Percentiles rank a stretch among this genome's conserved stretches.
These are phyloP conservation scores for Cutaneotrichosporon sp. DNA, from an alignment of 1,284 basidiomycete genomes.

Conservation along the genomic window DNA sequence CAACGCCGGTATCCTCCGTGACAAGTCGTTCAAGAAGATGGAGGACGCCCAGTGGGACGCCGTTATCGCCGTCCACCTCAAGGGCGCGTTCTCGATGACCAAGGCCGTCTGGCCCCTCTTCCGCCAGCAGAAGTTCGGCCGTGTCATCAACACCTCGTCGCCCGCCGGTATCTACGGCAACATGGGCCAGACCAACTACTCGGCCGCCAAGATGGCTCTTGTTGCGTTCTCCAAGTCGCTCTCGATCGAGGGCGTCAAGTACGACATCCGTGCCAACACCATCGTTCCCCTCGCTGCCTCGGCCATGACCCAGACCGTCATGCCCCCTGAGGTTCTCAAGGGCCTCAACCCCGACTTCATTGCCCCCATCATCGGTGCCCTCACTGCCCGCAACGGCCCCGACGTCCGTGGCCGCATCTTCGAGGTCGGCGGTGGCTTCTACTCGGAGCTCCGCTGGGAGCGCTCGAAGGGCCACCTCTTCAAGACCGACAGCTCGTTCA, in stretches of 20 bases:
- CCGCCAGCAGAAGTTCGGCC: slow-evolving; percentile 90
- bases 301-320: slow-evolving; percentile 89
- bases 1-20: slow-evolving; percentile 95
- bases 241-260: slow-evolving; percentile 86
- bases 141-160: slow-evolving; percentile 89
- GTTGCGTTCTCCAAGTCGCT: slow-evolving; percentile 90
- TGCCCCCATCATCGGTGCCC: slow-evolving; percentile 81
- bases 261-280: slow-evolving; percentile 82
- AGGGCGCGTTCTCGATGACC: slow-evolving; percentile 91
- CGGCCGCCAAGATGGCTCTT: slow-evolving; percentile 69
- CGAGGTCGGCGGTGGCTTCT: slow-evolving; percentile 91
- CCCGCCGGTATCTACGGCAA: slow-evolving; percentile 66
- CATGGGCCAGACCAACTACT: slow-evolving; percentile 90
- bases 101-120: slow-evolving; percentile 97
- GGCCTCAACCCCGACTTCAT: slow-evolving; percentile 92
- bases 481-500: slow-evolving; percentile 85
- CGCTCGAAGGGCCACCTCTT: slow-evolving; percentile 81
- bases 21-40: slow-evolving; percentile 83
- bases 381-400: slow-evolving; percentile 59
- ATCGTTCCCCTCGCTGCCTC: slow-evolving; percentile 94
- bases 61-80: slow-evolving; percentile 86
- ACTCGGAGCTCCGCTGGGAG: slow-evolving; percentile 93
- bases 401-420: slow-evolving; percentile 86
- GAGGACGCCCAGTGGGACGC: slow-evolving; percentile 82
- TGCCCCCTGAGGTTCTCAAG: slow-evolving; percentile 96